These are phyloP conservation scores for Oryza punctata DNA, from an alignment of 176 grass and related monocot genomes.

Conservation along the genomic window DNA sequence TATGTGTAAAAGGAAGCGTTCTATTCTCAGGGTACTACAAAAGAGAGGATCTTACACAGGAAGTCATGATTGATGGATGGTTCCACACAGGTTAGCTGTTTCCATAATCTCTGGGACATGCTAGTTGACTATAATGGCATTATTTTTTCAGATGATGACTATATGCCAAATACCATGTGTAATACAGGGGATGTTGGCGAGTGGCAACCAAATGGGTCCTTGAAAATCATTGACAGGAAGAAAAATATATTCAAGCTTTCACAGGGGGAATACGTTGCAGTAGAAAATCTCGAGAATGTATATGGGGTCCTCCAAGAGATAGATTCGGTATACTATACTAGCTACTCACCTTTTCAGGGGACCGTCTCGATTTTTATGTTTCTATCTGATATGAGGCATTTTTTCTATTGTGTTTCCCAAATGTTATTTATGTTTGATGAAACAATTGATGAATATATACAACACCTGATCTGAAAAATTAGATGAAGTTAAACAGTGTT, in stretches of 20 bases:
- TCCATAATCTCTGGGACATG: background rate
- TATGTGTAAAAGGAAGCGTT: constrained; percentile 78
- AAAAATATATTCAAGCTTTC: constrained; percentile 99
- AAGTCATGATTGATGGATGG: constrained; percentile 94
- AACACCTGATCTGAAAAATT: background rate
- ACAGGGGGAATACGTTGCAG: constrained; percentile 92
- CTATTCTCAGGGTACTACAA: constrained; percentile 93
- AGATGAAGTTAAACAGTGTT: background rate
- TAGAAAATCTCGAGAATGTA: constrained; percentile 93
- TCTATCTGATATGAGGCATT: background rate
- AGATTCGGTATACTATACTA: constrained; percentile 62
- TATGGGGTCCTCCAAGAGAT: constrained; percentile 79
- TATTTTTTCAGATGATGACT: constrained; percentile 7
- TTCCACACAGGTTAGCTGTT: constrained; percentile 90
- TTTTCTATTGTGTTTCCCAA: background rate
- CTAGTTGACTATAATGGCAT: background rate
- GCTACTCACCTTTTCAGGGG: background rate
- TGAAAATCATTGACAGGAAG: constrained; percentile 98
- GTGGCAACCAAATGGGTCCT: constrained; percentile 78
- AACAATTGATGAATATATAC: background rate
- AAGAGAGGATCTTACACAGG: constrained; percentile 72
- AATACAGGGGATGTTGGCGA: constrained; percentile 89
- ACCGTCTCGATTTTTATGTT: background rate
- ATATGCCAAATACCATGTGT: constrained; percentile 16
- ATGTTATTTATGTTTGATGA: background rate